phyloP scores from a whole-genome alignment of 2,329 filamentous ascomycete genomes.

The Trichoderma sp. region DNA sequence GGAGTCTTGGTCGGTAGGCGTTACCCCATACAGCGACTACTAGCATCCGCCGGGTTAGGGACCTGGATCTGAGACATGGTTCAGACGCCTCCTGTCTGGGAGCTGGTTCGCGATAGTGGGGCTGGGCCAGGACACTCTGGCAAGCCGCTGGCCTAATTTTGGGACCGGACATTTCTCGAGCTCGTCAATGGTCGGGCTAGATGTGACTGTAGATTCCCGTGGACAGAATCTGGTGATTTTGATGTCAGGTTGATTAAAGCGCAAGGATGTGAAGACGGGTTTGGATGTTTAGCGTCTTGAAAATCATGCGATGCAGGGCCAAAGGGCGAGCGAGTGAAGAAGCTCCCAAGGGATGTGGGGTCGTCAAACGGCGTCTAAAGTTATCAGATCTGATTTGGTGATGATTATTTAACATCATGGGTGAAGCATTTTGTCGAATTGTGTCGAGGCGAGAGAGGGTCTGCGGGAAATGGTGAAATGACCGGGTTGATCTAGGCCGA shows the following conservation, averaged over 20 bases:
- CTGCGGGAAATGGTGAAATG: neutral
- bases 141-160: conserved; percentile 9
- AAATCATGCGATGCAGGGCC: neutral
- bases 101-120: conserved; percentile 9
- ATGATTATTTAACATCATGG: neutral
- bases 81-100: conserved; percentile 32
- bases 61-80: conserved; percentile 29
- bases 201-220: neutral
- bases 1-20: neutral
- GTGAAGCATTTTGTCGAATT: neutral
- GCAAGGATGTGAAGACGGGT: neutral
- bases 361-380: neutral
- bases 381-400: conserved; percentile 5
- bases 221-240: neutral
- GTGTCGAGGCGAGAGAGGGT: neutral
- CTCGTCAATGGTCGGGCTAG: neutral
- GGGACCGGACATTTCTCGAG: neutral
- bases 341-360: neutral
- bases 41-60: neutral
- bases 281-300: neutral
- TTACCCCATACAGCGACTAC: neutral
- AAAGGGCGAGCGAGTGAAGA: neutral
- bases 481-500: neutral
- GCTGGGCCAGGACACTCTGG: conserved; percentile 3
- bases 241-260: neutral